Base-by-base conservation (phyloP, 1,284 basidiomycete genomes). In the Sporisorium sorghi region DNA sequence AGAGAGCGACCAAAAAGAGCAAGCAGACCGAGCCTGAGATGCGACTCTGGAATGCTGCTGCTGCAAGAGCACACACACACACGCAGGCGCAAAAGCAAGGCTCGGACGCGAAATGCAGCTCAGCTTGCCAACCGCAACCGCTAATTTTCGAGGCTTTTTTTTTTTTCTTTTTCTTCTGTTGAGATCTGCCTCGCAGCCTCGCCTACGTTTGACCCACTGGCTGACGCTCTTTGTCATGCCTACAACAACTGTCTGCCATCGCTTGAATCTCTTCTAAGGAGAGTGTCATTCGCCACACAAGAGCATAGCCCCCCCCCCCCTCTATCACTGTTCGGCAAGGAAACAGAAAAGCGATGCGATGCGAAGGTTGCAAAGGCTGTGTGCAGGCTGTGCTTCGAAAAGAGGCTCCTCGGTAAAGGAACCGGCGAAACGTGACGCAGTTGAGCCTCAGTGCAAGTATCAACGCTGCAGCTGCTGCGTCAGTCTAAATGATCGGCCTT, bases 21-120 rank as follows among this genome's bases (percentile, higher is more conserved):
- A 37, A 58, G 33, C 32, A 44, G 39, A 49, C 37, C 33, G 46
- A 40, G 35, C 32, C 46, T 40, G 37, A 35, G 35, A 43, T 58
- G 57, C 57, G 37, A 48, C 23, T 46, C 17, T 21, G 58, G 58
- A 59, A 59, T 59, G 58, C 50, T 26, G 37, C n/a, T n/a, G n/a
- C n/a, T n/a, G n/a, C n/a, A n/a, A n/a, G n/a, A n/a, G n/a, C n/a
- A n/a, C 50, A 21, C 58, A 32, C 58, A 48, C 58, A 39, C 58
- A 39, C 32, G 17, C 57, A 44, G 5, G 32, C 32, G 3, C 32
- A 12, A 33, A 33, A n/a, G n/a, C n/a, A n/a, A n/a, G n/a, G n/a
- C n/a, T n/a, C n/a, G n/a, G n/a, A n/a, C n/a, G n/a, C n/a, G n/a
- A n/a, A n/a, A n/a, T n/a, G n/a, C n/a, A n/a, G n/a, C n/a, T n/a